phyloP scores from a whole-genome alignment of 2,329 filamentous ascomycete genomes.

The Pseudogymnoascus sp. region DNA sequence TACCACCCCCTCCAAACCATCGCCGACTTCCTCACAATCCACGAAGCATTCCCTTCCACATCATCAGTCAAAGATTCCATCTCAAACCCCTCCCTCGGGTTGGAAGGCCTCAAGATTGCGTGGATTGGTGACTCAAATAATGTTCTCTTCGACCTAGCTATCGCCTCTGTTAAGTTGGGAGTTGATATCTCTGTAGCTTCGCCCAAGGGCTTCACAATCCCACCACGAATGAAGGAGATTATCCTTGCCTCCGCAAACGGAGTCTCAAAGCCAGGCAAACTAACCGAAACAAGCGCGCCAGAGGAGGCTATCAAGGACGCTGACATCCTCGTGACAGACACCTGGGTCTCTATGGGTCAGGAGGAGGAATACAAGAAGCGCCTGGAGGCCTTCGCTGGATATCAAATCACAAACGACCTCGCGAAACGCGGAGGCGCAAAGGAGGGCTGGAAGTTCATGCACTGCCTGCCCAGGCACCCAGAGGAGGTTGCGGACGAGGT shows the following conservation, averaged over 20 bases:
- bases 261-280: conserved; percentile 51
- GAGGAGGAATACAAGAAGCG: conserved; percentile 74
- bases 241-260: conserved; percentile 57
- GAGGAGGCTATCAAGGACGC: conserved; percentile 79
- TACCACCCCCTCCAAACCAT: conserved; percentile 93
- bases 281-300: conserved; percentile 69
- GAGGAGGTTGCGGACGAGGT: conserved; percentile 95
- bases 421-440: conserved; percentile 81
- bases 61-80: conserved; percentile 23
- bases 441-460: conserved; percentile 93
- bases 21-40: conserved; percentile 86
- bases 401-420: conserved; percentile 82
- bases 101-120: conserved; percentile 80
- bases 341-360: conserved; percentile 98
- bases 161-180: conserved; percentile 78
- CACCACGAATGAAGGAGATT: conserved; percentile 61
- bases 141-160: conserved; percentile 87
- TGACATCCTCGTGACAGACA: conserved; percentile 89
- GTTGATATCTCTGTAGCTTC: conserved; percentile 82
- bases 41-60: conserved; percentile 60
- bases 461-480: conserved; percentile 83
- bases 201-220: conserved; percentile 76
- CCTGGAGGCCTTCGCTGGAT: conserved; percentile 75
- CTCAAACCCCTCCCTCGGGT: conserved; percentile 43
- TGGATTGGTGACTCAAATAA: conserved; percentile 98